Conservation (phyloP, 2,329 filamentous ascomycete genomes). For the Dothistroma septosporum region DNA sequence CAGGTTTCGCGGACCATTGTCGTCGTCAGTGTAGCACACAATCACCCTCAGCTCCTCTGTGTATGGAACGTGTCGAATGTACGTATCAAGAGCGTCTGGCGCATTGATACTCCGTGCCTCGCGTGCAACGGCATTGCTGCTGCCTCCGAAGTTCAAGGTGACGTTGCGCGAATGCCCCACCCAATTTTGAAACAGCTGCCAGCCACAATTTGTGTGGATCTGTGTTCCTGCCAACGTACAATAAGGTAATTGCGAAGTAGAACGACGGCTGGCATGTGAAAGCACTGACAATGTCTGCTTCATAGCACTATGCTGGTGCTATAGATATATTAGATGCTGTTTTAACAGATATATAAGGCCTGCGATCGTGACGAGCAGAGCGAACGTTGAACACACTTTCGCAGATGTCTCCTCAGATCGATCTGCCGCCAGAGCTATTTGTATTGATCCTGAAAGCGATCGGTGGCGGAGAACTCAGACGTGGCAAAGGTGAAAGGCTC, state of each 20-base stretch:
- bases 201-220: no score
- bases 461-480: slow-evolving; percentile 23
- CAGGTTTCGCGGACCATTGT: slow-evolving; percentile 13
- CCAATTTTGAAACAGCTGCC: no score
- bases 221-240: no score
- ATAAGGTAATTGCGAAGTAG: background rate
- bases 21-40: background rate
- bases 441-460: slow-evolving; percentile 17
- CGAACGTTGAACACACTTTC: background rate
- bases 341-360: no score
- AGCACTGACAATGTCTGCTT: background rate
- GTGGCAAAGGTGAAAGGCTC: slow-evolving; percentile 2
- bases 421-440: slow-evolving; percentile 20
- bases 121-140: background rate
- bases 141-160: no score
- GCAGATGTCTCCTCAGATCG: slow-evolving; percentile 16
- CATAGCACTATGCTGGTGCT: background rate
- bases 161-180: no score
- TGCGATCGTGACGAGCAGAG: background rate
- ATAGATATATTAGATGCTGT: no score
- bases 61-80: background rate
- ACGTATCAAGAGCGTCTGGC: background rate
- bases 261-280: background rate
- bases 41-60: background rate
- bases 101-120: background rate